Evolutionary conservation across 495 filamentous ascomycete species (phyloP), one percentile per base, ranked within the genome.

Genomic region (Bombardia bombarda): DNA sequence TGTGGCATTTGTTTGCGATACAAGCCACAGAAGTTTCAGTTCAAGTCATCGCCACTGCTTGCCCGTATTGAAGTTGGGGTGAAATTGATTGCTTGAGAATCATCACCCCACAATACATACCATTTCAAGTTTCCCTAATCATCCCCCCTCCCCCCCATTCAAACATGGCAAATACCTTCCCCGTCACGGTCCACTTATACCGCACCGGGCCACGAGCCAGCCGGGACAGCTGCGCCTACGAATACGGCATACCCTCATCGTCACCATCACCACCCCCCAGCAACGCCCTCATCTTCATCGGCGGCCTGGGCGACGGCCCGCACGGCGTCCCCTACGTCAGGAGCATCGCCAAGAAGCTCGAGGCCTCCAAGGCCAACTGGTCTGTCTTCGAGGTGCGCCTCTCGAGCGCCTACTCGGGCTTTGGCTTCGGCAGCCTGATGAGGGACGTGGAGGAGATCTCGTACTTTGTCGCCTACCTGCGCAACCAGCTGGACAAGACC

Each of bases 301-400:
- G 81, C 47, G 90, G 92, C 17, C 76, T 98, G 32, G 82, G 78
- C 36, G 89, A 94, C 66, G 86, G 84, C 16, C 73, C 89, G 33
- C 71, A 78, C 44, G 86, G 83, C 0, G 70, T 90, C 0, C 78
- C 80, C 17, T 65, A 77, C 28, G 68, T 70, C 13, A 90, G 83
- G 68, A 65, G 69, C 3, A 52, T 96, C 18, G 78, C 79, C 41
- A 72, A 79, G 42, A 64, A 75, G 14, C 62, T 85, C 5, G 70
- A 84, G 14, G 68, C 79, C 77, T 3, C 17, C 25, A 0, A 33
- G 31, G 24, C 32, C 6, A 32, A 42, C 34, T 70, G 58, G 37
- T 56, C 65, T 4, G 55, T 72, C 42, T 73, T 72, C 42, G 68
- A 73, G 40, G 51, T 62, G 19, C 55, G 65, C 16, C 53, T 73